Base-by-base conservation (phyloP, 202 grass and related monocot species). In the Panicum hallii region DNA sequence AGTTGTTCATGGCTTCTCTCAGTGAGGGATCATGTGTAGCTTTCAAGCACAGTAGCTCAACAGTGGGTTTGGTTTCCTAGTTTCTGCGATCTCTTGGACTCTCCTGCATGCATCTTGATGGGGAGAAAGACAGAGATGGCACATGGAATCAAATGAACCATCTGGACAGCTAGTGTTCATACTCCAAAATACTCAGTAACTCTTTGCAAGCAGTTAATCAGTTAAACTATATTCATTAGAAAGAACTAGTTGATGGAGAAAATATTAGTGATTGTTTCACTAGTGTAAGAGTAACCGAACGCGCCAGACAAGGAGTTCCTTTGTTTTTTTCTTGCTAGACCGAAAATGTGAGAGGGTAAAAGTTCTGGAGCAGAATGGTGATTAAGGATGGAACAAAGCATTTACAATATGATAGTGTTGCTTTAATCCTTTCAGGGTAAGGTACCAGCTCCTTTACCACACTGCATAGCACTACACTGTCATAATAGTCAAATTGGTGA, bases 351-450 rank as follows among this genome's bases (percentile, higher is more conserved):
- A 32, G 58, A 62, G 14, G 28, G 43, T 43, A 11, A 58, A 87
- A 74, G 36, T 11, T 49, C 34, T 41, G 72, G 26, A 75, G 46
- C 11, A 70, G 72, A 45, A 68, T 30, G 23, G 2, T 28, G 19
- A 58, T 67, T 66, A 66, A 82, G 50, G n/a, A 64, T 72, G 67
- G 40, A 54, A 83, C 64, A 74, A 32, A 32, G 12, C 84, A 87
- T 80, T 89, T 45, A 53, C 61, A 63, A 32, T 69, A 43, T 87
- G 88, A 79, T 62, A 19, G 50, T 61, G 69, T 46, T 23, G 69
- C 61, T 83, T 87, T 68, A 46, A 83, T 63, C 68, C 79, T 83
- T 90, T 19, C 23, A 46, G 61, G 77, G 84, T 42, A 90, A 90
- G 84, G 68, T 47, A 75, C 69, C 65, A 60, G 61, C 52, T 75